Evolutionary conservation across 257 asterid species (phyloP).

Genomic region (Penstemon eatonii): DNA sequence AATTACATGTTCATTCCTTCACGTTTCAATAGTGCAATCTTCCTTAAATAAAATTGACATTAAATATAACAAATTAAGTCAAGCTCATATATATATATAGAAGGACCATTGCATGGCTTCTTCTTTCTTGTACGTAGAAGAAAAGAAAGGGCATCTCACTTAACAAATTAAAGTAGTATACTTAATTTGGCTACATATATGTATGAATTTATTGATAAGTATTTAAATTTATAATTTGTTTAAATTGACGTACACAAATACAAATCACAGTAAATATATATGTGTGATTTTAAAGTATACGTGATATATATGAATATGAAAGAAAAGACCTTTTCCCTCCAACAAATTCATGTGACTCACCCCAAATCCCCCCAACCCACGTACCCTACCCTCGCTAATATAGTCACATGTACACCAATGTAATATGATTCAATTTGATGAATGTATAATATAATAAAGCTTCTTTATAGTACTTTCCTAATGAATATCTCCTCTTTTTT

Average conservation of each 20-base stretch:
- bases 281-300: no score
- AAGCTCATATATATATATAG: background rate
- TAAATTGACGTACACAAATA: no score
- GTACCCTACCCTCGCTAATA: background rate
- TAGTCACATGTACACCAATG: background rate
- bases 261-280: no score
- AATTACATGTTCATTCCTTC: no score
- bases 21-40: no score
- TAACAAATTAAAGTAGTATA: no score
- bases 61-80: constrained; percentile 30
- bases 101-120: constrained; percentile 38
- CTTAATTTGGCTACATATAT: no score
- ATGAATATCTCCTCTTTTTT: constrained; percentile 33
- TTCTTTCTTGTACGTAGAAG: constrained; percentile 16
- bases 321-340: background rate
- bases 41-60: constrained; percentile 25
- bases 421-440: background rate
- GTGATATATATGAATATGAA: no score
- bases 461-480: constrained; percentile 22
- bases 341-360: constrained; percentile 34
- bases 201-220: no score
- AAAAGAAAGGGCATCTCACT: constrained; percentile 32
- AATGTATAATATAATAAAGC: background rate
- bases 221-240: no score
- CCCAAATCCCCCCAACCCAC: background rate